A percentile compares a stretch with the other conserved stretches of the same genome.
These are phyloP conservation scores for Leishmania braziliensis DNA, from an alignment of 208 protist genomes.

Conservation along the genomic window DNA sequence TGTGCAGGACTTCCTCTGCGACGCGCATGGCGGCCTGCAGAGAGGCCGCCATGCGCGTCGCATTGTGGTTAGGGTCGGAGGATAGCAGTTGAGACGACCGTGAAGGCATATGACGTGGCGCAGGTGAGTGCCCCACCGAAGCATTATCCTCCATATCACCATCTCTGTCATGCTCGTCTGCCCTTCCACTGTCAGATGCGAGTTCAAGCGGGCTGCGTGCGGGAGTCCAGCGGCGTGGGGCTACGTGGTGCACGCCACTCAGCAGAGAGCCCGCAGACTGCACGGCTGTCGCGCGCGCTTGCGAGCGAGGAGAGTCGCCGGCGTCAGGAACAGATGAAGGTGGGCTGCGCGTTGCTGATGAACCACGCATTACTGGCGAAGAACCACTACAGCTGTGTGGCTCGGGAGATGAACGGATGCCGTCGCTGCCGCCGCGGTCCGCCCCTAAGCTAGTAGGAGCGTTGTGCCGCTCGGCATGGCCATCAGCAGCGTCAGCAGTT, in stretches of 20 bases:
- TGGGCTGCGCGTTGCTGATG: conserved; percentile 13
- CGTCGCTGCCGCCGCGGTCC: not conserved
- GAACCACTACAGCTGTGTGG: not conserved
- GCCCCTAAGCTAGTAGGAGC: not conserved
- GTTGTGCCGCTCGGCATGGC: not conserved
- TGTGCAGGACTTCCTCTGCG: conserved; percentile 26
- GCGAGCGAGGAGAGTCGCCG: not conserved
- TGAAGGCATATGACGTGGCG: not conserved
- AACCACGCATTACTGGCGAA: not conserved
- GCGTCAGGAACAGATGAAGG: not conserved
- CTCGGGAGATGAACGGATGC: no score
- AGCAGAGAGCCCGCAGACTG: not conserved
- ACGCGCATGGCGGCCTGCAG: conserved; percentile 17
- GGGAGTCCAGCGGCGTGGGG: conserved; percentile 17
- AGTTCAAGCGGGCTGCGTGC: not conserved
- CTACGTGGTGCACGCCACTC: not conserved
- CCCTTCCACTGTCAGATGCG: not conserved
- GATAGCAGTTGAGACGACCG: not conserved
- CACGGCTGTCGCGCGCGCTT: not conserved
- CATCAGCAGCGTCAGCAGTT: not conserved
- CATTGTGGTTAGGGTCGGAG: not conserved
- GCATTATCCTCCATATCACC: not conserved
- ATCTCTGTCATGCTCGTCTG: not conserved
- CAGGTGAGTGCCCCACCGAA: not conserved
- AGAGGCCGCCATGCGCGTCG: not conserved